Conservation (phyloP, 805 yeast genomes). For the Saitoella complicata region DNA sequence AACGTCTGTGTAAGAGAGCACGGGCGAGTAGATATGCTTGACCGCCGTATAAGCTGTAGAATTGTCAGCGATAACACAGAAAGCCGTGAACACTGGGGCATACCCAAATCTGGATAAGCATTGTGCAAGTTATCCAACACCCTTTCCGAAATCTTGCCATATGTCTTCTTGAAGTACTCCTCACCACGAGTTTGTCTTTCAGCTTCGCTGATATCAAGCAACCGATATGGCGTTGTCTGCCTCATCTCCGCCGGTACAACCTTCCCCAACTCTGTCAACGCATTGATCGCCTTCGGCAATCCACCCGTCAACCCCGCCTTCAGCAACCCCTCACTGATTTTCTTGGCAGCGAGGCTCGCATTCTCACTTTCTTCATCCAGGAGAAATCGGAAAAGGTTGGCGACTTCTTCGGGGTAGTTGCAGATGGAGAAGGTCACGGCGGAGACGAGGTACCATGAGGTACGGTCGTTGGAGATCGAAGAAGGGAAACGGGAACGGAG, state of each 20-base stretch:
- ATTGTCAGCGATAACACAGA: background rate
- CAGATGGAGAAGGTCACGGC: constrained; percentile 69
- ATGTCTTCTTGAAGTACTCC: constrained; percentile 55
- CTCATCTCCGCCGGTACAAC: constrained; percentile 13
- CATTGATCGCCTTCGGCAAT: constrained; percentile 69
- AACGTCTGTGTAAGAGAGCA: constrained; percentile 51
- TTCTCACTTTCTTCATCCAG: constrained; percentile 17
- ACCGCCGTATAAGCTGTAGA: constrained; percentile 44
- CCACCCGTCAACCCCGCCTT: constrained; percentile 72
- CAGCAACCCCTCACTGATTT: constrained; percentile 60
- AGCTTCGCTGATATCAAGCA: constrained; percentile 3
- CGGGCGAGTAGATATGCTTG: constrained; percentile 60
- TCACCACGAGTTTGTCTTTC: constrained; percentile 31
- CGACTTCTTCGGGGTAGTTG: constrained; percentile 68
- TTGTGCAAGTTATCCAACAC: constrained; percentile 49
- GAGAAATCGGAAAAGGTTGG: constrained; percentile 58
- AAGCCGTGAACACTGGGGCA: background rate
- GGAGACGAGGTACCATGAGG: constrained; percentile 57
- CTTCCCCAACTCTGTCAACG: constrained; percentile 45
- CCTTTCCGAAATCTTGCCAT: constrained; percentile 55
- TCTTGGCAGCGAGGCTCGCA: constrained; percentile 27
- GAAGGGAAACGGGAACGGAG: no score
- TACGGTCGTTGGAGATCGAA: no score
- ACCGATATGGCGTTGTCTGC: constrained; percentile 14
- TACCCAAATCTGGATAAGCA: constrained; percentile 69